Percentiles rank a stretch among this genome's conserved stretches.
These are phyloP conservation scores for Dothideomycetidae sp. DNA, from an alignment of 2,329 filamentous ascomycete genomes.

Conservation along the genomic window DNA sequence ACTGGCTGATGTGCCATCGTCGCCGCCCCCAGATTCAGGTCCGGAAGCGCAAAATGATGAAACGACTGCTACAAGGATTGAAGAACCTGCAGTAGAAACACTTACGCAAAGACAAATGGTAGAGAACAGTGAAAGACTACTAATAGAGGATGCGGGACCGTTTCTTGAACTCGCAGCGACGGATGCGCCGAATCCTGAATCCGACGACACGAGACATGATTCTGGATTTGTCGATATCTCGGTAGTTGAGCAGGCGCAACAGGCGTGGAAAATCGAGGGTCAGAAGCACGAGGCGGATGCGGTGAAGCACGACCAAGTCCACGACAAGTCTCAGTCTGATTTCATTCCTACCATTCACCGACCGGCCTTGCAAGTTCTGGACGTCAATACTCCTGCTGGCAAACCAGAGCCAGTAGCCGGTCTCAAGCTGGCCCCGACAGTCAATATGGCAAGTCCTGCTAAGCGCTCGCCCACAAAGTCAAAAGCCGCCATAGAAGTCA, in stretches of 20 bases:
- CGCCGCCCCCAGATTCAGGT: neutral
- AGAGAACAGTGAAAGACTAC: no score
- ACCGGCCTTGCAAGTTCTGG: constrained; percentile 16
- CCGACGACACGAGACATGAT: constrained; percentile 6
- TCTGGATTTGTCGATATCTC: constrained; percentile 13
- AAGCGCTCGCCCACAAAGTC: neutral
- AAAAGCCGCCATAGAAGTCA: neutral
- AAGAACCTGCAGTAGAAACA: constrained; percentile 1
- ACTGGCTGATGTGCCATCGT: neutral
- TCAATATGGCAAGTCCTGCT: constrained; percentile 5
- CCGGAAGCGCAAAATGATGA: constrained; percentile 3
- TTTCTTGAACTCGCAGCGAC: neutral
- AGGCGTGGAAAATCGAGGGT: neutral
- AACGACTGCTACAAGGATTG: constrained; percentile 1
- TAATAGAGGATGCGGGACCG: neutral
- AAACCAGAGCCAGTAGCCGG: constrained; percentile 5
- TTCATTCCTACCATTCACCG: constrained; percentile 11
- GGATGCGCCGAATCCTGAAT: neutral
- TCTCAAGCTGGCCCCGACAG: constrained; percentile 5
- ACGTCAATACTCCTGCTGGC: constrained; percentile 14
- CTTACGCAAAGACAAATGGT: no score
- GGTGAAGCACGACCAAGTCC: neutral
- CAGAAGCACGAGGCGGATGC: no score
- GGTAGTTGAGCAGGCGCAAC: constrained; percentile 3
- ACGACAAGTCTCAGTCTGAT: neutral